Conservation (phyloP, 345 rosid genomes). For the Eucalyptus albens region DNA sequence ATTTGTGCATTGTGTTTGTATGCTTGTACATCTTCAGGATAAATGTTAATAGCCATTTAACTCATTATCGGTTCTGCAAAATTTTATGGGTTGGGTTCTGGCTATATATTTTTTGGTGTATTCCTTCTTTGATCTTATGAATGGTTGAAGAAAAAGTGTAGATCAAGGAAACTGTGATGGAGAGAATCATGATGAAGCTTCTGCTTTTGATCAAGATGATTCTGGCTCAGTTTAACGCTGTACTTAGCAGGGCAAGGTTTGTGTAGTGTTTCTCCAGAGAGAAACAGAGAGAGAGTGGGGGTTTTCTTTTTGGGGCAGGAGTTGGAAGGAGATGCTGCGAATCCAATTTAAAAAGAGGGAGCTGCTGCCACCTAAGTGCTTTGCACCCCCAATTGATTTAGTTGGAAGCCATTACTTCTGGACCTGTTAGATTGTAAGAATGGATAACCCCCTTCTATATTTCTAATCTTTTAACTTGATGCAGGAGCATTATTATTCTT, state of each 20-base stretch:
- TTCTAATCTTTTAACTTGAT: background rate
- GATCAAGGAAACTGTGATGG: background rate
- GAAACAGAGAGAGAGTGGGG: background rate
- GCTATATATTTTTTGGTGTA: background rate
- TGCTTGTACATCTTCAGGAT: background rate
- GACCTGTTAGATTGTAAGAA: background rate
- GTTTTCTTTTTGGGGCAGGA: background rate
- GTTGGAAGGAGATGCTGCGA: background rate
- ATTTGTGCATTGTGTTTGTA: background rate
- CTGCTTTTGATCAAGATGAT: background rate
- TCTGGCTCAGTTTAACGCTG: background rate
- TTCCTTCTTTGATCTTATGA: background rate
- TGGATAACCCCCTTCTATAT: background rate
- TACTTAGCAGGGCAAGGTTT: background rate
- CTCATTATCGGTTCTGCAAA: background rate
- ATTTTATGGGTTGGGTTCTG: background rate
- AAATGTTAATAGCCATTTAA: background rate
- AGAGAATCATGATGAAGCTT: background rate
- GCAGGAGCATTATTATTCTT: slow-evolving; percentile 93
- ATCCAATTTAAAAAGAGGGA: background rate
- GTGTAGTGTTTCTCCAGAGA: background rate
- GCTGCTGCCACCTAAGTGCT: background rate
- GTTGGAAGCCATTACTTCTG: background rate
- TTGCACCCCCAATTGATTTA: background rate
- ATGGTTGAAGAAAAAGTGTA: background rate